phyloP scores from a whole-genome alignment of 1,139 yeast species.

The Nematodospora anomalae region DNA sequence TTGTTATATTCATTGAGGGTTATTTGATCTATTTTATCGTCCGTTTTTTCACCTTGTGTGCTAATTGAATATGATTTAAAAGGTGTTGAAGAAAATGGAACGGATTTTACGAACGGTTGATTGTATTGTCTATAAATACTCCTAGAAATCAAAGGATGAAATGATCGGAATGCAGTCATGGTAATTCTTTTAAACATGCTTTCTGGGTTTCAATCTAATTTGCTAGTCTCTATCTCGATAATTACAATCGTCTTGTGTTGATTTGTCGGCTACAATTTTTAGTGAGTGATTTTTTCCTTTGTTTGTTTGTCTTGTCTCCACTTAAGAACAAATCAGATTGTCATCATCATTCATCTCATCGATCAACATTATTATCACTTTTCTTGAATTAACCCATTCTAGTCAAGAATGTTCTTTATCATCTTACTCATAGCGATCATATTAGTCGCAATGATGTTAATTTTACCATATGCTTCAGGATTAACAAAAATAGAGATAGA shows the following conservation, averaged over 20 bases:
- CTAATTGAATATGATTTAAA: conserved; percentile 23
- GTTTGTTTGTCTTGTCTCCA: neutral
- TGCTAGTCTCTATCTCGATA: too few relatives aligned
- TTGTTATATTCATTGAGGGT: conserved; percentile 54
- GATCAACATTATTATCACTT: too few relatives aligned
- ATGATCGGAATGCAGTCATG: conserved; percentile 1
- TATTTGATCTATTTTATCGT: conserved; percentile 48
- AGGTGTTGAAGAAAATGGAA: conserved; percentile 7
- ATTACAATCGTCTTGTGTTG: neutral
- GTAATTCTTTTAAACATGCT: conserved; percentile 10
- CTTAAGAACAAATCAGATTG: neutral
- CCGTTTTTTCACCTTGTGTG: conserved; percentile 55
- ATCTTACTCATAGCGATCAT: conserved; percentile 26
- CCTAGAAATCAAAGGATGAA: neutral
- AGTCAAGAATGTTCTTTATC: conserved; percentile 29
- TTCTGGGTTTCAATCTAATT: too few relatives aligned
- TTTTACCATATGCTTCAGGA: conserved; percentile 42
- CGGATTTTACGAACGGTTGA: neutral
- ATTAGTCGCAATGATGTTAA: conserved; percentile 31
- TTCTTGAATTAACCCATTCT: too few relatives aligned
- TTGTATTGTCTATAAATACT: neutral
- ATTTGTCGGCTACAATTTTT: neutral
- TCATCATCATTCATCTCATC: too few relatives aligned
- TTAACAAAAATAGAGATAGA: conserved; percentile 33
- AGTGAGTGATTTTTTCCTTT: neutral